phyloP scores from a whole-genome alignment of 495 filamentous ascomycete genomes.

The Sordaria brevicollis region DNA sequence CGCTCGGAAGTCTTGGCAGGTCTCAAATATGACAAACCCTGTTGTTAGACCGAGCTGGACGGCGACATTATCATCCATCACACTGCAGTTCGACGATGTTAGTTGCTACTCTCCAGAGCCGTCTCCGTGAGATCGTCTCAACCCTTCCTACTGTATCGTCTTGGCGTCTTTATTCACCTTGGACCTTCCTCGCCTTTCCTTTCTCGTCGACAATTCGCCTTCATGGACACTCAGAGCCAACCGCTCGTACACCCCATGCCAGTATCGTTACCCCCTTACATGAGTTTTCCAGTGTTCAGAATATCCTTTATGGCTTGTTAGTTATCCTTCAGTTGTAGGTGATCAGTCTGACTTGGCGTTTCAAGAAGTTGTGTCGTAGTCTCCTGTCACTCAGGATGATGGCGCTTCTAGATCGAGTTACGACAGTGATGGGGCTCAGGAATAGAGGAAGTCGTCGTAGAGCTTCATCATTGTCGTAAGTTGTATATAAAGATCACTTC shows the following conservation, averaged over 20 bases:
- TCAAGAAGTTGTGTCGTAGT: not conserved
- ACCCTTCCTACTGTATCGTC: not conserved
- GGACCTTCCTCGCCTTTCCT: not conserved
- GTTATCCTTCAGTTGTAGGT: not conserved
- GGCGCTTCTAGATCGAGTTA: not conserved
- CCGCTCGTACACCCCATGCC: not conserved
- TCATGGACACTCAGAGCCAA: not conserved
- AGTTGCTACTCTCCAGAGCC: not conserved
- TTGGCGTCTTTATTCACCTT: not conserved
- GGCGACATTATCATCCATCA: not conserved
- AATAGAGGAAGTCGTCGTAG: not conserved
- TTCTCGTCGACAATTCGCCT: not conserved
- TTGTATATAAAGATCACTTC: not conserved
- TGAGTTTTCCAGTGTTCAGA: not conserved
- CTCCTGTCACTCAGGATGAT: not conserved
- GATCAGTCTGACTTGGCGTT: not conserved
- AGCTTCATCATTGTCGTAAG: not conserved
- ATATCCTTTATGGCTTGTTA: not conserved
- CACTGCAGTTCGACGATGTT: not conserved
- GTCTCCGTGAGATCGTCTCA: not conserved
- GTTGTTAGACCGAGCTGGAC: not conserved
- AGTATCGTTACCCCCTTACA: not conserved
- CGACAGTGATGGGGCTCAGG: not conserved
- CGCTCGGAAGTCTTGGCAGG: not conserved
- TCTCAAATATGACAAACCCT: not conserved